Evolutionary conservation across 1,284 basidiomycete species (phyloP), one percentile per base, ranked within the genome.

Genomic region (Agroathelia rolfsii): DNA sequence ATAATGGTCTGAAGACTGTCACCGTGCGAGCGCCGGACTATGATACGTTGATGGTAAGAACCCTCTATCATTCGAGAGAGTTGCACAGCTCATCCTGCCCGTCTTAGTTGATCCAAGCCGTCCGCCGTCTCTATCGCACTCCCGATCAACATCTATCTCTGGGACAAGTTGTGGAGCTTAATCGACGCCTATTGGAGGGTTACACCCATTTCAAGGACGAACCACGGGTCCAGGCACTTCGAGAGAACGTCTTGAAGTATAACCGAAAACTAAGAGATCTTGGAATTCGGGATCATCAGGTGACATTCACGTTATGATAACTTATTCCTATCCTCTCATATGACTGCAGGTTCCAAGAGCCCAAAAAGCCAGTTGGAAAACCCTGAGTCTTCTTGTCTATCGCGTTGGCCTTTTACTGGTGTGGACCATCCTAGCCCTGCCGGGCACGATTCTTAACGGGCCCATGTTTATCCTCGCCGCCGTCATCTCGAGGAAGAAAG

Each of bases 261-360:
- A 98, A 99, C 55, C 83, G 89, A 39, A 66, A 83, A 33, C 66
- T 98, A 24, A 72, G 83, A 27, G 90, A 97, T 59, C 71, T 98
- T 40, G 95, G 95, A n/a, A 65, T 99, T 38, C 83, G 92, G 35
- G 95, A 99, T 54, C 95, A 99, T 53, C 95, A 99, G 66, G 93
- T 92, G 53, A 21, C 11, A 13, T 15, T 15, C n/a, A 19, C 13
- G 10, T 28, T 14, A 20, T 25, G 16, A 19, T 23, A n/a, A n/a
- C n/a, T n/a, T n/a, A n/a, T n/a, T n/a, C n/a, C n/a, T n/a, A n/a
- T n/a, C n/a, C 10, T 30, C 39, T 24, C 41, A 28, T 7, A 19
- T 35, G 30, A 16, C 33, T 17, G 23, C 43, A 85, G 80, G 83
- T 87, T 29, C 79, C 71, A 44, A 80, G 72, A 40, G 90, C 89